These are phyloP conservation scores for Ganoderma meredithae DNA, from an alignment of 1,284 basidiomycete genomes.

Conservation along the genomic window DNA sequence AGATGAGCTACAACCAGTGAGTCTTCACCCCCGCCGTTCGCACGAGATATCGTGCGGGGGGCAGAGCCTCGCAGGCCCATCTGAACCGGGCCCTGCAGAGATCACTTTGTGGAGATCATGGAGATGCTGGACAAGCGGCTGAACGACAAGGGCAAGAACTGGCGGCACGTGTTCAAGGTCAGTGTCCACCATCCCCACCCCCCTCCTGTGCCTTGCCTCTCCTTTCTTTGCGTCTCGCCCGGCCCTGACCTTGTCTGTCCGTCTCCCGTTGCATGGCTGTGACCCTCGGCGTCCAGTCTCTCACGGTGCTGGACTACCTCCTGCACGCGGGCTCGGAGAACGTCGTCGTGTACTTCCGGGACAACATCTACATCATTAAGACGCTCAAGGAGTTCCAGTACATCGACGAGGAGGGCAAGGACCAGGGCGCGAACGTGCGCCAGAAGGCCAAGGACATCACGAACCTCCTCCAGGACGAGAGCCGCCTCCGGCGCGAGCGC, in stretches of 20 bases:
- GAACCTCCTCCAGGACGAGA: conserved; percentile 92
- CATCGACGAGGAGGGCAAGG: conserved; percentile 94
- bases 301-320: conserved; percentile 96
- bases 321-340: conserved; percentile 98
- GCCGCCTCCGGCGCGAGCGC: conserved; percentile 87
- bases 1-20: conserved; percentile 97
- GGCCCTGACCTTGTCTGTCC: conserved; percentile 1
- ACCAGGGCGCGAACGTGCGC: conserved; percentile 97
- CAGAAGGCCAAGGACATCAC: conserved; percentile 99
- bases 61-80: not conserved
- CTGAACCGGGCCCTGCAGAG: conserved; percentile 55
- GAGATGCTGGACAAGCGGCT: conserved; percentile 99
- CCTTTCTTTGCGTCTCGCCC: conserved; percentile 9
- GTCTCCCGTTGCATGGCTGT: not conserved
- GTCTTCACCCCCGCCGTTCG: conserved; percentile 41
- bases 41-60: not conserved
- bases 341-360: conserved; percentile 97
- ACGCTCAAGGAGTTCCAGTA: conserved; percentile 99
- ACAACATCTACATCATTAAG: conserved; percentile 98
- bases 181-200: conserved; percentile 26
- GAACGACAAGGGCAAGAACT: conserved; percentile 99
- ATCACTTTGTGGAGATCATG: conserved; percentile 99
- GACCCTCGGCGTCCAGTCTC: conserved; percentile 61
- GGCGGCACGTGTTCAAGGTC: conserved; percentile 99
- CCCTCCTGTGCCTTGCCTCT: not conserved